Evolutionary conservation across 2,329 filamentous ascomycete species (phyloP).

Genomic region (Myotisia sp.): DNA sequence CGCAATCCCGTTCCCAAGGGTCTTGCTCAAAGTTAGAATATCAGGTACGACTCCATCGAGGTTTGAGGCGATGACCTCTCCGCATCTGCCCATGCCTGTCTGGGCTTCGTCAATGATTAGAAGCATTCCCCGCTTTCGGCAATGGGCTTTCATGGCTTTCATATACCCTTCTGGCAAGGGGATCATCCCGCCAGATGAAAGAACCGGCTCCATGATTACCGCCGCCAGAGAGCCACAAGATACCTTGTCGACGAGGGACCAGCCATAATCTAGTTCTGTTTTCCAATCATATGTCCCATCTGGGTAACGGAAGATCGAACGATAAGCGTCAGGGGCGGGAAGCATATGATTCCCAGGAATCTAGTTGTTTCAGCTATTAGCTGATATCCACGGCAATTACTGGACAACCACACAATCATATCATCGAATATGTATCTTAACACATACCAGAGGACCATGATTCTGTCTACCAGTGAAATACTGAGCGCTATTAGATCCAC

Average conservation of each 20-base stretch:
- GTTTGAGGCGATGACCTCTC: conserved; percentile 46
- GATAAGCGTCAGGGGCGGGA: conserved; percentile 47
- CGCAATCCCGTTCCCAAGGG: conserved; percentile 46
- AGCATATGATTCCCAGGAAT: conserved; percentile 46
- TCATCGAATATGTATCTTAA: background rate
- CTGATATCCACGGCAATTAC: too few species aligned
- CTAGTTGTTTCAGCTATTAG: background rate
- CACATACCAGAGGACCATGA: conserved; percentile 23
- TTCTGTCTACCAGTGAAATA: conserved; percentile 41
- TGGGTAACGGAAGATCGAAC: conserved; percentile 44
- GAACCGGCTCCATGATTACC: conserved; percentile 48
- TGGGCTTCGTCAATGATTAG: conserved; percentile 48
- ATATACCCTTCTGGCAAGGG: conserved; percentile 47
- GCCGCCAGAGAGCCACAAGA: conserved; percentile 49
- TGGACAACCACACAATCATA: too few species aligned
- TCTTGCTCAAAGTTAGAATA: conserved; percentile 48
- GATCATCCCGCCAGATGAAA: conserved; percentile 46
- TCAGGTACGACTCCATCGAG: conserved; percentile 40
- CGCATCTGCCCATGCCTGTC: conserved; percentile 43
- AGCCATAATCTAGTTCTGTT: conserved; percentile 49
- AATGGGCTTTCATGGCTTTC: conserved; percentile 40
- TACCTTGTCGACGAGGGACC: conserved; percentile 45
- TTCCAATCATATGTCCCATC: conserved; percentile 53
- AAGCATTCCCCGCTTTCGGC: conserved; percentile 41
- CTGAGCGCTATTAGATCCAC: conserved; percentile 38